Conservation (phyloP, 805 yeast species). For the Tetrapisispora nanseiensis region DNA sequence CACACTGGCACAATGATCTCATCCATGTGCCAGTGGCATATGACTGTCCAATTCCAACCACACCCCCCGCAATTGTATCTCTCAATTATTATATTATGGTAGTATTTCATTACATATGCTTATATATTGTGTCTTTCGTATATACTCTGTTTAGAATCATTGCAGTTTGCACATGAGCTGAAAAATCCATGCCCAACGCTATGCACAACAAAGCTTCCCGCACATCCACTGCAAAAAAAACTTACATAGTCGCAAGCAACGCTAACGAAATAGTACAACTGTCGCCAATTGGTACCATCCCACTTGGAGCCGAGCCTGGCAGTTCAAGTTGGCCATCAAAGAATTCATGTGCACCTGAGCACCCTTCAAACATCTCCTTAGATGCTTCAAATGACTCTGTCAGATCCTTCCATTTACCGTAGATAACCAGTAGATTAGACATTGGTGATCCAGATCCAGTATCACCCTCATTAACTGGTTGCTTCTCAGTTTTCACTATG, state of each 20-base stretch:
- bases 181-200: too few species aligned
- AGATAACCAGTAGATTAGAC: constrained; percentile 40
- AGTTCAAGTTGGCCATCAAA: constrained; percentile 55
- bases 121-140: too few species aligned
- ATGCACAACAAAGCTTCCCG: too few species aligned
- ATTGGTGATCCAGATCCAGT: neutral
- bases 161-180: too few species aligned
- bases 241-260: constrained; percentile 10
- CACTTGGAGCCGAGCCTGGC: constrained; percentile 40
- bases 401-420: constrained; percentile 55
- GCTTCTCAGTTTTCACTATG: constrained; percentile 10
- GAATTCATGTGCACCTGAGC: constrained; percentile 47
- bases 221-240: too few species aligned
- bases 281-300: constrained; percentile 51
- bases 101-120: too few species aligned
- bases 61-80: too few species aligned
- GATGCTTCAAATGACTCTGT: constrained; percentile 44
- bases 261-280: constrained; percentile 53
- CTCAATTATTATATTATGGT: too few species aligned
- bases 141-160: too few species aligned
- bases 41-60: too few species aligned
- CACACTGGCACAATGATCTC: too few species aligned
- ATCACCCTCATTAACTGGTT: neutral
- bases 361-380: constrained; percentile 40
- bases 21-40: too few species aligned